Percentiles rank a stretch among this genome's conserved stretches.
These are phyloP conservation scores for Phialemoniopsis sp. DNA, from an alignment of 2,329 filamentous ascomycete genomes.

Conservation along the genomic window DNA sequence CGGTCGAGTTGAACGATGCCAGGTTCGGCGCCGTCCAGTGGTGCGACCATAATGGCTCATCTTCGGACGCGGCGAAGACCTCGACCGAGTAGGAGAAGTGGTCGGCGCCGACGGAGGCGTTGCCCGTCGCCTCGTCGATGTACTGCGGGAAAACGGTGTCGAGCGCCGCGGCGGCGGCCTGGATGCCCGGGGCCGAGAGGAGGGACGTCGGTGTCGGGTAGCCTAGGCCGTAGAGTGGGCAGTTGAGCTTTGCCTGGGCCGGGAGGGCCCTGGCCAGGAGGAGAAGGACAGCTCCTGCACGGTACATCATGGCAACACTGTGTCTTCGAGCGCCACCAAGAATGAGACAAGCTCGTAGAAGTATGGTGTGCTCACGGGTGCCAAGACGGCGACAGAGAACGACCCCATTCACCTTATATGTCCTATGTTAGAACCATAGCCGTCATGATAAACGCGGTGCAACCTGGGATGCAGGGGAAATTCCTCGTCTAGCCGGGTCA, in stretches of 20 bases:
- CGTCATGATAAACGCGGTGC: no score
- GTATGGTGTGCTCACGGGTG: no score
- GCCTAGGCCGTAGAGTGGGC: conserved; percentile 23
- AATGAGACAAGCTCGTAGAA: no score
- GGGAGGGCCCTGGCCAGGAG: not conserved
- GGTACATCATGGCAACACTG: no score
- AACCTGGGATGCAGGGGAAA: no score
- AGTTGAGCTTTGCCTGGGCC: conserved; percentile 18
- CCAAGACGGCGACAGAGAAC: no score
- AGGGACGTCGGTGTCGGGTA: conserved; percentile 21
- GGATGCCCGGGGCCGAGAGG: conserved; percentile 9
- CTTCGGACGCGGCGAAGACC: conserved; percentile 20
- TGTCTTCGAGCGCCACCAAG: no score
- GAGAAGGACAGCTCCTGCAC: no score
- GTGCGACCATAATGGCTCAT: conserved; percentile 16
- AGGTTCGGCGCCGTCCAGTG: conserved; percentile 24
- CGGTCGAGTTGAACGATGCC: conserved; percentile 17
- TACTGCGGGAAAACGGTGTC: conserved; percentile 16
- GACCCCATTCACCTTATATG: no score
- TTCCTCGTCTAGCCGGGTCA: no score
- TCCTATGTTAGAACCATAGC: no score
- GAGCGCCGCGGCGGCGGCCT: conserved; percentile 12
- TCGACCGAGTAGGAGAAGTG: conserved; percentile 24
- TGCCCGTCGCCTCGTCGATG: conserved; percentile 17
- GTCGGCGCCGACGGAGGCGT: conserved; percentile 18